These are phyloP conservation scores for Xylariaceae sp. DNA, from an alignment of 2,329 filamentous ascomycete species.

Conservation along the genomic window DNA sequence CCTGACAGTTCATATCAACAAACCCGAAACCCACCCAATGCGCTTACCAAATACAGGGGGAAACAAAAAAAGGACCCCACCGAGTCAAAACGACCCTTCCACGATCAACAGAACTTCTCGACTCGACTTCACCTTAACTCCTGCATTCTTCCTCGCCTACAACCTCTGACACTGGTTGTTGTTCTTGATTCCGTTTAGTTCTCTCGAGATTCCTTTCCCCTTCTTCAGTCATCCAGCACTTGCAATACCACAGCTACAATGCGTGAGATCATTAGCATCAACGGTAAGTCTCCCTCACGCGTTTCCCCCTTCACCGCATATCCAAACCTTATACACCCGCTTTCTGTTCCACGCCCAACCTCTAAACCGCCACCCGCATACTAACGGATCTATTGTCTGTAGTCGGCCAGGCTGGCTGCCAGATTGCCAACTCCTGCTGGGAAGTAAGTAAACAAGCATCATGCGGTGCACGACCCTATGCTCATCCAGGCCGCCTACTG, in stretches of 20 bases:
- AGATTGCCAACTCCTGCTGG: conserved; percentile 99
- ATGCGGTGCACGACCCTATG: no score
- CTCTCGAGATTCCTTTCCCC: conserved; percentile 32
- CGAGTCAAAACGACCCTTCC: conserved; percentile 33
- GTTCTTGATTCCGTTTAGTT: conserved; percentile 28
- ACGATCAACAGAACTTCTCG: conserved; percentile 31
- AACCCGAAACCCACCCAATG: conserved; percentile 33
- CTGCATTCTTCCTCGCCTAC: conserved; percentile 28
- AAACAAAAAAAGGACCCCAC: conserved; percentile 37
- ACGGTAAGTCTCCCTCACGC: conserved; percentile 71
- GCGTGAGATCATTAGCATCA: conserved; percentile 99
- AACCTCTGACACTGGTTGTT: conserved; percentile 28
- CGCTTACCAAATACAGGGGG: conserved; percentile 37
- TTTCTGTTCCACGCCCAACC: conserved; percentile 20
- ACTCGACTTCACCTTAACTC: conserved; percentile 30
- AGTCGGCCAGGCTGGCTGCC: conserved; percentile 99
- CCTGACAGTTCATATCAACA: conserved; percentile 23
- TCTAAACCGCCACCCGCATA: conserved; percentile 35
- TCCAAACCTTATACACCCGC: conserved; percentile 30
- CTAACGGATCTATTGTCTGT: conserved; percentile 60
- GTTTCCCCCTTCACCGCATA: conserved; percentile 53
- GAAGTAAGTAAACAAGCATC: conserved; percentile 73
- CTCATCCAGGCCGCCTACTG: conserved; percentile 9
- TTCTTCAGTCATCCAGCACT: conserved; percentile 41
- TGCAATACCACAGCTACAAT: conserved; percentile 65